Evolutionary conservation across 1,139 yeast genomes (phyloP).

Genomic region (Sugiyamaella paludigena): DNA sequence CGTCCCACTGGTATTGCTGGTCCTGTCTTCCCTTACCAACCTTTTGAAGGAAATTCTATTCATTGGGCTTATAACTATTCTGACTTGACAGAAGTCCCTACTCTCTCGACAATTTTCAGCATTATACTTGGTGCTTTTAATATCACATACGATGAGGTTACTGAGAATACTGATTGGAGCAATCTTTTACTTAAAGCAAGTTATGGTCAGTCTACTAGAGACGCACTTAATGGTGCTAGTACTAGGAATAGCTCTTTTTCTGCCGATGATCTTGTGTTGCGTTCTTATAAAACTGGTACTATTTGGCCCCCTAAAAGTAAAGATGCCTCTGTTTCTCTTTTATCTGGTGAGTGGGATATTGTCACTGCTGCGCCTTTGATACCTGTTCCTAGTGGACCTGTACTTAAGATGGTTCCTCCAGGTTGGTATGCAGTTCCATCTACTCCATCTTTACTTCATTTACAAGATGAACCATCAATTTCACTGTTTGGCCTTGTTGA

Average conservation of each 20-base stretch:
- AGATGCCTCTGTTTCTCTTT: slow-evolving; percentile 18
- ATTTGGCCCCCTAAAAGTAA: slow-evolving; percentile 16
- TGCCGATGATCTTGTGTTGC: slow-evolving; percentile 16
- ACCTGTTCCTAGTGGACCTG: slow-evolving; percentile 14
- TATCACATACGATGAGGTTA: slow-evolving; percentile 19
- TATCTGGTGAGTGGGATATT: slow-evolving; percentile 26
- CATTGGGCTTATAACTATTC: slow-evolving; percentile 22
- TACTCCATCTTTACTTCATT: not conserved
- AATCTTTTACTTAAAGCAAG: slow-evolving; percentile 4
- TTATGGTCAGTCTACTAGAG: not conserved
- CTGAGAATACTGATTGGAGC: slow-evolving; percentile 16
- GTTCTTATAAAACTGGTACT: slow-evolving; percentile 22
- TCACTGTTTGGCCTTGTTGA: slow-evolving; percentile 28
- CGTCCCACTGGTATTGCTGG: slow-evolving; percentile 25
- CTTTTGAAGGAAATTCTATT: slow-evolving; percentile 16
- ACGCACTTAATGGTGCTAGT: slow-evolving; percentile 1
- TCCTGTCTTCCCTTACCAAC: slow-evolving; percentile 27
- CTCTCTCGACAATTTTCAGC: not conserved
- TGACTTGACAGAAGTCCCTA: slow-evolving; percentile 2
- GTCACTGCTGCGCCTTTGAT: slow-evolving; percentile 27
- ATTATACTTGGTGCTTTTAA: slow-evolving; percentile 27
- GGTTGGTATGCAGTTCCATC: slow-evolving; percentile 7
- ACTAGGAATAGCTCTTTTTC: not conserved
- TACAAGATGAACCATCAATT: slow-evolving; percentile 13
- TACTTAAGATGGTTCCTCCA: slow-evolving; percentile 6